Percentiles rank a stretch among this genome's conserved stretches.
phyloP scores from a whole-genome alignment of 345 rosid species.

The Schrenkiella parvula region DNA sequence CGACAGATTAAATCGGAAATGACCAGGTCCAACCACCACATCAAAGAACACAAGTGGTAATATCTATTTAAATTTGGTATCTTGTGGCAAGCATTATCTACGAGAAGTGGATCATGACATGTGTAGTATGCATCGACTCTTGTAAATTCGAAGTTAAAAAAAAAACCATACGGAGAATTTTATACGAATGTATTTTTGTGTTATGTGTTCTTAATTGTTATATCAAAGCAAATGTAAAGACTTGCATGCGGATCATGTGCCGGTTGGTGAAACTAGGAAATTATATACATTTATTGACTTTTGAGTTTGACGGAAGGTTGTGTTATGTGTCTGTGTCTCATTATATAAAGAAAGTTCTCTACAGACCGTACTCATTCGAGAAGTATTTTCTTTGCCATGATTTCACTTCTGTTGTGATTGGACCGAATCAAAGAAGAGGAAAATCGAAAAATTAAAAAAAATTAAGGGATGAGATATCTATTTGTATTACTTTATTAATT shows the following conservation, averaged over 20 bases:
- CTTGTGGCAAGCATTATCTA: conserved; percentile 29
- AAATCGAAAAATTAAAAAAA: too few species aligned
- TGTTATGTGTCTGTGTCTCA: background rate
- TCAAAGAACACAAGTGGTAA: background rate
- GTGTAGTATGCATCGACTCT: conserved; percentile 11
- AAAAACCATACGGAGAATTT: background rate
- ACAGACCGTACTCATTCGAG: background rate
- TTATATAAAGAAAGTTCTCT: background rate
- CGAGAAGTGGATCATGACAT: conserved; percentile 30
- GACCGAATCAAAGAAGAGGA: too few species aligned
- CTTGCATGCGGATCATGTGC: conserved; percentile 29
- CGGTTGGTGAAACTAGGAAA: conserved; percentile 25
- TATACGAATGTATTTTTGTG: background rate
- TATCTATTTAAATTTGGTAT: conserved; percentile 3
- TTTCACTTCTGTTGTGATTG: background rate
- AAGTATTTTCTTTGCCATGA: background rate
- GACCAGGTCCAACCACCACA: conserved; percentile 23
- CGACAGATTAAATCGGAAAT: background rate
- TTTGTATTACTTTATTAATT: too few species aligned
- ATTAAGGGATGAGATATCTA: too few species aligned
- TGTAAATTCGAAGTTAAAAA: background rate
- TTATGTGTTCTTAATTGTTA: background rate
- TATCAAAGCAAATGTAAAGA: background rate
- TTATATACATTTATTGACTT: background rate
- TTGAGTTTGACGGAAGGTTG: conserved; percentile 17